phyloP scores from a whole-genome alignment of 176 grass and related monocot species.

The Lolium rigidum region DNA sequence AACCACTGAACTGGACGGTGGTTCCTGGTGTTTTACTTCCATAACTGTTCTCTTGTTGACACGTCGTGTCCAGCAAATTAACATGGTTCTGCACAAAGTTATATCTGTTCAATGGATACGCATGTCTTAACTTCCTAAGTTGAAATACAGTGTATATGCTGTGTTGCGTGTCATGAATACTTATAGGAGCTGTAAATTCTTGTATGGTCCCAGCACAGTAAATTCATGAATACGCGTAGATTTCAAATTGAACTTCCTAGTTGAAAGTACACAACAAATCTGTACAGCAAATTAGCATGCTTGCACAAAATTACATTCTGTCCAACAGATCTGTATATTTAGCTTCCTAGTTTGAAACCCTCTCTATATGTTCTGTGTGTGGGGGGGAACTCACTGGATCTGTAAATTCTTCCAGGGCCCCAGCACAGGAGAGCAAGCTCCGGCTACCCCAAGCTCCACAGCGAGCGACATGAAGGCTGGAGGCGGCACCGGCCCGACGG shows the following conservation, averaged over 20 bases:
- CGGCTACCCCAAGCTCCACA: slow-evolving; percentile 38
- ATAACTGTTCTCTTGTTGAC: too few species aligned
- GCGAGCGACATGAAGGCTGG: slow-evolving; percentile 34
- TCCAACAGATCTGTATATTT: background rate
- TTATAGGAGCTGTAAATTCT: background rate
- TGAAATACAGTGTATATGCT: background rate
- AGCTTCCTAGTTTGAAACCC: background rate
- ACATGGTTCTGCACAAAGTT: background rate
- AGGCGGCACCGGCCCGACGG: background rate
- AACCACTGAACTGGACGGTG: too few species aligned
- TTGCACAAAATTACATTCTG: background rate
- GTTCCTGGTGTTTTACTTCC: too few species aligned
- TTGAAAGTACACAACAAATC: background rate
- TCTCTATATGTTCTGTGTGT: background rate
- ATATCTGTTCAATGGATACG: background rate
- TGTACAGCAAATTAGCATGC: background rate
- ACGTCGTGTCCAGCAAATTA: background rate
- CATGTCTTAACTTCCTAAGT: background rate
- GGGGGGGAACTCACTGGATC: background rate
- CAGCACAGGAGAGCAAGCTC: slow-evolving; percentile 54
- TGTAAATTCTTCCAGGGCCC: slow-evolving; percentile 62
- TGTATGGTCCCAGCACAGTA: background rate
- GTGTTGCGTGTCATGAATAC: background rate
- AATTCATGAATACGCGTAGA: background rate
- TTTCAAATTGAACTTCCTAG: background rate